These are phyloP conservation scores for Trichoderma asperelloides DNA, from an alignment of 495 filamentous ascomycete species.

Conservation along the genomic window DNA sequence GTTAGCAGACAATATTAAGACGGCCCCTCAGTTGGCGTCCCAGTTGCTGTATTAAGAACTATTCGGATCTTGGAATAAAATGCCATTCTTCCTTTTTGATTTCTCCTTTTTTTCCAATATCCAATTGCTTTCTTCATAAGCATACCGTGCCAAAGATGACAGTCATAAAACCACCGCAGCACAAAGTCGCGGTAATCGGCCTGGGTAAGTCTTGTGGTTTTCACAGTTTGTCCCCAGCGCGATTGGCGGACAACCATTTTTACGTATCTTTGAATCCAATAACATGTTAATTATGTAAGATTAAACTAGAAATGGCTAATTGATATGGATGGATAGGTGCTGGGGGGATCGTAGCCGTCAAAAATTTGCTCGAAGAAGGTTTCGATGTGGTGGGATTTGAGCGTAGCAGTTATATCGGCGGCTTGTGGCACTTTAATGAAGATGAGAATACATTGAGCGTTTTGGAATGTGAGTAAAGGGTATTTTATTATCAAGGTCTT, in stretches of 20 bases:
- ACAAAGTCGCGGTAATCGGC: slow-evolving; percentile 9
- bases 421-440: slow-evolving; percentile 14
- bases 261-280: too few species aligned
- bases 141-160: not conserved
- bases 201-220: not conserved
- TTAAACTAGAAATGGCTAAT: not conserved
- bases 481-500: not conserved
- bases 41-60: too few species aligned
- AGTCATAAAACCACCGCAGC: not conserved
- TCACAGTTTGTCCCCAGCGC: not conserved
- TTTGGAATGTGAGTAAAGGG: not conserved
- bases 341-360: slow-evolving; percentile 13
- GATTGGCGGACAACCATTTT: not conserved
- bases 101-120: not conserved
- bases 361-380: slow-evolving; percentile 14
- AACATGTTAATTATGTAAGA: not conserved
- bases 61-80: too few species aligned
- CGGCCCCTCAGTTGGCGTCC: too few species aligned
- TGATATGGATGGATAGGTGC: slow-evolving; percentile 6
- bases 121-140: not conserved
- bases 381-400: slow-evolving; percentile 17
- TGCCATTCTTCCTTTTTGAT: too few species aligned
- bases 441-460: slow-evolving; percentile 2
- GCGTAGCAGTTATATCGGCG: slow-evolving; percentile 12
- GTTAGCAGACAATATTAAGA: too few species aligned